These are phyloP conservation scores for Cladosporium sp. DNA, from an alignment of 2,329 filamentous ascomycete species.

Conservation along the genomic window DNA sequence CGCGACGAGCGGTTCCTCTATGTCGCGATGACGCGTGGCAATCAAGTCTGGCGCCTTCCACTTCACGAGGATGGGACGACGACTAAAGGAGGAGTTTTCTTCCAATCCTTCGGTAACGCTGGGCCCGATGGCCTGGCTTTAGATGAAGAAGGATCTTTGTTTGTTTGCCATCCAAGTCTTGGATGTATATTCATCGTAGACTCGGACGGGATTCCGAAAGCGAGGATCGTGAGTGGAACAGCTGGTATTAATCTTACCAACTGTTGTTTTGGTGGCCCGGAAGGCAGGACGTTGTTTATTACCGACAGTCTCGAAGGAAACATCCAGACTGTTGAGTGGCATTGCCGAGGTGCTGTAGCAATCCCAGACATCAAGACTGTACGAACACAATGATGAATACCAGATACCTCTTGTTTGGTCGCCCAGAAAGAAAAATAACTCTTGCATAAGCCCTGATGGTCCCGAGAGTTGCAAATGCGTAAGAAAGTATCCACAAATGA, in stretches of 20 bases:
- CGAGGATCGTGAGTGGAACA: not conserved
- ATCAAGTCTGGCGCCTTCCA: slow-evolving; percentile 38
- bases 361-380: not conserved
- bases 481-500: too few relatives aligned
- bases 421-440: too few relatives aligned
- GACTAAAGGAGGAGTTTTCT: slow-evolving; percentile 36
- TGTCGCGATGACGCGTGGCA: slow-evolving; percentile 37
- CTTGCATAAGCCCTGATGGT: too few relatives aligned
- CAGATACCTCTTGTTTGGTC: too few relatives aligned
- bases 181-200: not conserved
- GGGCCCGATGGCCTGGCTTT: slow-evolving; percentile 36
- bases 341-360: not conserved
- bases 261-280: slow-evolving; percentile 4
- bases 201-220: slow-evolving; percentile 1
- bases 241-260: slow-evolving; percentile 4
- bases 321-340: not conserved
- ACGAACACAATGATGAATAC: too few relatives aligned
- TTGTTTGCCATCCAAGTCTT: slow-evolving; percentile 22
- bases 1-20: slow-evolving; percentile 34
- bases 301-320: slow-evolving; percentile 6
- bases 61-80: slow-evolving; percentile 35
- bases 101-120: slow-evolving; percentile 36
- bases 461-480: too few relatives aligned
- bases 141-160: slow-evolving; percentile 33
- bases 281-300: slow-evolving; percentile 5